Conservation (phyloP, 2,329 filamentous ascomycete genomes). For the Dactylellina haptotyla region DNA sequence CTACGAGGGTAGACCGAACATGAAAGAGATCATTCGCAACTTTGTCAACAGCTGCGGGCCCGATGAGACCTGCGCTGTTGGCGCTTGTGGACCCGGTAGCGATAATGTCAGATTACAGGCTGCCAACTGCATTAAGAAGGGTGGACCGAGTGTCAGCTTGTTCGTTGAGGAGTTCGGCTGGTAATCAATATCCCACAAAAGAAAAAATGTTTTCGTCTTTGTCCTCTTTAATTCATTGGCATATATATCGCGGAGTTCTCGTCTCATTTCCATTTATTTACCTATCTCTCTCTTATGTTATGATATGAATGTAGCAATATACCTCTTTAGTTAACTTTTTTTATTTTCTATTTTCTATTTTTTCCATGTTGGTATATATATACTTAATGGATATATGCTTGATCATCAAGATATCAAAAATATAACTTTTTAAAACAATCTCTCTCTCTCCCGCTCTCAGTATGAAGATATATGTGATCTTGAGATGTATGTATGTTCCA, state of each 20-base stretch:
- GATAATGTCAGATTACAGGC: constrained; percentile 42
- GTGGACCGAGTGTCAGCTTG: constrained; percentile 50
- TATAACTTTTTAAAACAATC: background rate
- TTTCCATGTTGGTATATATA: background rate
- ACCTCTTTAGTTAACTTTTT: constrained; percentile 5
- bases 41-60: constrained; percentile 45
- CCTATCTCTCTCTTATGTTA: constrained; percentile 29
- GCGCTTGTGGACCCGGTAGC: constrained; percentile 43
- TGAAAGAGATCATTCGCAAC: constrained; percentile 45
- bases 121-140: constrained; percentile 43
- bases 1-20: constrained; percentile 49
- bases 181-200: constrained; percentile 17
- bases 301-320: constrained; percentile 32
- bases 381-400: constrained; percentile 1
- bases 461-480: too few relatives aligned
- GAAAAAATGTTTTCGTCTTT: constrained; percentile 15
- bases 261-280: background rate
- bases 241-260: constrained; percentile 25
- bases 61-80: constrained; percentile 51
- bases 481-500: too few relatives aligned
- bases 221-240: constrained; percentile 7
- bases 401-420: constrained; percentile 4
- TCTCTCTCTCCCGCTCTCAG: background rate
- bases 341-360: constrained; percentile 22
- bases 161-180: constrained; percentile 54